Percentiles rank a stretch among this genome's conserved stretches.
phyloP scores from a whole-genome alignment of 768 basidiomycete species.

The Lepiota venenata region DNA sequence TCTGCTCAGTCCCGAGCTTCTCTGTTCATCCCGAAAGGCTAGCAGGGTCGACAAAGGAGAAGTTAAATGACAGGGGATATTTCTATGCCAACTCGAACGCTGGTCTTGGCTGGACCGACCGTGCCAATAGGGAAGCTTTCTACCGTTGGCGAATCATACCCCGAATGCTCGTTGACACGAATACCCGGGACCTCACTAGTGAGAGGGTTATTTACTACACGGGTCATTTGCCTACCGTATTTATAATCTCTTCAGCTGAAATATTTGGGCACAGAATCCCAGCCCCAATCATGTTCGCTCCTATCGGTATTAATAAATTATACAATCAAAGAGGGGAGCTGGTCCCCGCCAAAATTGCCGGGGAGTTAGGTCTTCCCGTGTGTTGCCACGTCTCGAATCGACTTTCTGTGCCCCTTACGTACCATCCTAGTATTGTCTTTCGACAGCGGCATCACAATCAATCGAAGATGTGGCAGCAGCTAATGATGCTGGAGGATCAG shows the following conservation, averaged over 20 bases:
- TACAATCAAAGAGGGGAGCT: slow-evolving; percentile 44
- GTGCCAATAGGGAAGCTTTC: slow-evolving; percentile 53
- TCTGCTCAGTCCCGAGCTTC: no score
- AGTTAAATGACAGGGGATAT: slow-evolving; percentile 39
- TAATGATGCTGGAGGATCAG: slow-evolving; percentile 38
- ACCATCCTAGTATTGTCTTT: slow-evolving; percentile 40
- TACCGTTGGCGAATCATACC: slow-evolving; percentile 55
- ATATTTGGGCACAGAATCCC: slow-evolving; percentile 46
- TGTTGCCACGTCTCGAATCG: background rate
- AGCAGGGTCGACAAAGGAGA: slow-evolving; percentile 16
- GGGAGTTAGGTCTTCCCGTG: slow-evolving; percentile 36
- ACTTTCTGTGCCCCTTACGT: slow-evolving; percentile 9
- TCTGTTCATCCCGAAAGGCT: slow-evolving; percentile 28
- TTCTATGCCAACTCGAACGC: slow-evolving; percentile 53
- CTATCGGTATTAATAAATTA: slow-evolving; percentile 54
- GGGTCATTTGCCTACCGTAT: no score
- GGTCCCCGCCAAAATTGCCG: slow-evolving; percentile 37
- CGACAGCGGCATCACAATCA: slow-evolving; percentile 46
- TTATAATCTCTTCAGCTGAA: slow-evolving; percentile 22
- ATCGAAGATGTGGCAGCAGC: slow-evolving; percentile 49
- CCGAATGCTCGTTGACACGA: slow-evolving; percentile 46
- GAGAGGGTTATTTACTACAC: slow-evolving; percentile 11
- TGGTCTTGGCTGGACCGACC: slow-evolving; percentile 48
- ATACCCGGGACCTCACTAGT: slow-evolving; percentile 45
- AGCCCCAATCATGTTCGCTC: slow-evolving; percentile 51